These are phyloP conservation scores for Akanthomyces lecanii DNA, from an alignment of 2,329 filamentous ascomycete genomes.

Conservation along the genomic window DNA sequence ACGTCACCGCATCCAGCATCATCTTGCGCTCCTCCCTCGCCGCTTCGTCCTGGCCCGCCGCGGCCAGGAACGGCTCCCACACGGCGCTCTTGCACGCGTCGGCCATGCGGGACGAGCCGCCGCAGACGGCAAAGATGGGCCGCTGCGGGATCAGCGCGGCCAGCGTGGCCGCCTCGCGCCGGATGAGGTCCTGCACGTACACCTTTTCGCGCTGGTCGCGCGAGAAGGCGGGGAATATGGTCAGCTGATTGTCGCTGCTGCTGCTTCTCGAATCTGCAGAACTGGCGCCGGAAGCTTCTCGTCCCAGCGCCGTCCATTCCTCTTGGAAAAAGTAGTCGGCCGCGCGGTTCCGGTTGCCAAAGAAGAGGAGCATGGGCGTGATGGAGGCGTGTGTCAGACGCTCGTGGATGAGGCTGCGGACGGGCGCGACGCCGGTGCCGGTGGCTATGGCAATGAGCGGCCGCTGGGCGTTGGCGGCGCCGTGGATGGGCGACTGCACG, in stretches of 20 bases:
- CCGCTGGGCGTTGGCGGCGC: constrained; percentile 32
- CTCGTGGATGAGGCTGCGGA: constrained; percentile 76
- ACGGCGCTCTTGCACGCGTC: constrained; percentile 50
- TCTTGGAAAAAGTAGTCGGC: constrained; percentile 78
- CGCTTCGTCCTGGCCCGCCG: constrained; percentile 29
- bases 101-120: constrained; percentile 56
- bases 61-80: constrained; percentile 42
- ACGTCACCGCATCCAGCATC: constrained; percentile 34
- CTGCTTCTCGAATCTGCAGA: neutral
- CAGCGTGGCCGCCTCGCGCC: constrained; percentile 35
- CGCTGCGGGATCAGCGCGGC: constrained; percentile 32
- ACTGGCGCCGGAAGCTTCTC: neutral
- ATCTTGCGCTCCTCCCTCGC: constrained; percentile 37
- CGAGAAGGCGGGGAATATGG: constrained; percentile 45
- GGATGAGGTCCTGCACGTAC: constrained; percentile 54
- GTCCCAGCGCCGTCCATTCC: constrained; percentile 58
- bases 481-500: constrained; percentile 40
- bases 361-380: constrained; percentile 63
- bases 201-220: constrained; percentile 45
- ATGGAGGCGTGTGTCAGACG: constrained; percentile 39
- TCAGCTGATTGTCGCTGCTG: constrained; percentile 20
- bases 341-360: constrained; percentile 70
- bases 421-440: constrained; percentile 81
- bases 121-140: constrained; percentile 51
- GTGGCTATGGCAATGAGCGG: constrained; percentile 77